A percentile compares a stretch with the other conserved stretches of the same genome.
phyloP scores from a whole-genome alignment of 2,329 filamentous ascomycete species.

The Fonsecaea multimorphosa region DNA sequence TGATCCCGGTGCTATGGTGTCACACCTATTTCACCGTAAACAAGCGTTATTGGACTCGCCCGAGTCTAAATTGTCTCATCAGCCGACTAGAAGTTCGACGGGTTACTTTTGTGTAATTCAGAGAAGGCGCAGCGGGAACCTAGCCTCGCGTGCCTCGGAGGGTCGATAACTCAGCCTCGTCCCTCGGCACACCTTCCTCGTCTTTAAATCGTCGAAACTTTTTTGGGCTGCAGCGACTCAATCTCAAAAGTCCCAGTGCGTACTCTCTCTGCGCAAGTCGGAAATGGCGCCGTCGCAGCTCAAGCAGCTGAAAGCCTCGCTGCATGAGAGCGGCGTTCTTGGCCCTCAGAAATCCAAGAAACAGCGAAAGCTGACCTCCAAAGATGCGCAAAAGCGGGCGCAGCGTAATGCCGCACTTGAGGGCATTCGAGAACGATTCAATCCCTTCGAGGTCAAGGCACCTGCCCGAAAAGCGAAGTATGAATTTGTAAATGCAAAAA shows the following conservation, averaged over 20 bases:
- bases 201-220: neutral
- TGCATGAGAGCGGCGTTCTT: conserved; percentile 86
- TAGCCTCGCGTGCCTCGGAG: too few relatives aligned
- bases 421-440: conserved; percentile 92
- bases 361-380: conserved; percentile 76
- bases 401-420: conserved; percentile 79
- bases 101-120: too few relatives aligned
- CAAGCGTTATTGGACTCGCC: too few relatives aligned
- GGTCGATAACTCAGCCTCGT: neutral
- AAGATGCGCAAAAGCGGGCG: conserved; percentile 74
- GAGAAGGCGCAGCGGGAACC: neutral
- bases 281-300: conserved; percentile 93
- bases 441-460: conserved; percentile 93
- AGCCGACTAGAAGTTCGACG: too few relatives aligned
- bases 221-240: conserved; percentile 13
- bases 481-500: conserved; percentile 74
- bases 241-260: neutral
- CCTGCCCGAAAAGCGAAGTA: conserved; percentile 81
- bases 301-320: conserved; percentile 90
- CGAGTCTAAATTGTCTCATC: too few relatives aligned
- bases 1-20: too few relatives aligned
- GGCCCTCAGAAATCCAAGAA: conserved; percentile 96
- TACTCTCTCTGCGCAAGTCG: neutral
- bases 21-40: too few relatives aligned
- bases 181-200: neutral